Conservation (phyloP, 257 asterid genomes). For the Perilla frutescens region DNA sequence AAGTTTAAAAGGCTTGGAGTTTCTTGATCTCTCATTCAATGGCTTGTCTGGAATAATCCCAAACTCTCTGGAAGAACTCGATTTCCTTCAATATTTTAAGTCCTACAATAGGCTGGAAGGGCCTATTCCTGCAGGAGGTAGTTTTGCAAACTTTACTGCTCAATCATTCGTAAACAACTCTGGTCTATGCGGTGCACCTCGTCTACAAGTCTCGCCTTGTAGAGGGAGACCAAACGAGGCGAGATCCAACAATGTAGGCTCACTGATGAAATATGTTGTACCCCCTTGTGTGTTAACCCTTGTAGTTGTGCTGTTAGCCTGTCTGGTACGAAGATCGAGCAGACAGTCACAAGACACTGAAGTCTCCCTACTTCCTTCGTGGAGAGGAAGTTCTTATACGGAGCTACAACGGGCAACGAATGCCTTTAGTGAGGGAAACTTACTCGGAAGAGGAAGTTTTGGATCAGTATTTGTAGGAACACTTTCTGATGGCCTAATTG, state of each 20-base stretch:
- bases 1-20: constrained; percentile 47
- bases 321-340: not conserved
- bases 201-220: constrained; percentile 46
- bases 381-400: constrained; percentile 45
- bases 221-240: constrained; percentile 19
- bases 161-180: constrained; percentile 46
- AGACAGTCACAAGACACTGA: not conserved
- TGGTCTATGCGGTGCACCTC: constrained; percentile 47
- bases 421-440: constrained; percentile 42
- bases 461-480: constrained; percentile 54
- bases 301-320: not conserved
- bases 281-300: not conserved
- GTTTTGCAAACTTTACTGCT: constrained; percentile 45
- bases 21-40: constrained; percentile 53
- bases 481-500: constrained; percentile 37
- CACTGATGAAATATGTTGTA: constrained; percentile 29
- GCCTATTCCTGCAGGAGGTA: constrained; percentile 44
- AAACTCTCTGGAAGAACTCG: constrained; percentile 43
- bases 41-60: constrained; percentile 50
- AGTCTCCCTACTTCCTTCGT: constrained; percentile 11
- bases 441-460: constrained; percentile 58
- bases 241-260: not conserved
- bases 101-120: constrained; percentile 48
- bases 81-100: constrained; percentile 35
- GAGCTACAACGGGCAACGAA: constrained; percentile 51